These are phyloP conservation scores for Saussurea involucrata DNA, from an alignment of 129 eudicot species.

Conservation along the genomic window DNA sequence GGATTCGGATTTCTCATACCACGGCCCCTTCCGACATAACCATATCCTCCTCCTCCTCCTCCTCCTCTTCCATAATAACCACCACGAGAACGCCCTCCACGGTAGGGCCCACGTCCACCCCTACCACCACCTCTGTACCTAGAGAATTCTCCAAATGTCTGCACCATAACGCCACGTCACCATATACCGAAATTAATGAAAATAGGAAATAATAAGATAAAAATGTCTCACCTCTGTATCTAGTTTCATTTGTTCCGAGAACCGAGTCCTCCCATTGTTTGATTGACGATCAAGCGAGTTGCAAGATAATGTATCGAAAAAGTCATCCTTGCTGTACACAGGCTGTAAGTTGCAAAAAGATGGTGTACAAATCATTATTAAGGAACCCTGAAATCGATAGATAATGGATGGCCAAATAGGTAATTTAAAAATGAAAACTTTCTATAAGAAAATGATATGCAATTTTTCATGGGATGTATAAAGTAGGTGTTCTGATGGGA, in stretches of 20 bases:
- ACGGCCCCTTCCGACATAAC: slow-evolving; percentile 75
- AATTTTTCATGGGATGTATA: neutral
- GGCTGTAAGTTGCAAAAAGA: slow-evolving; percentile 59
- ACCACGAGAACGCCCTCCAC: slow-evolving; percentile 54
- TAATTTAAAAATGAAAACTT: neutral
- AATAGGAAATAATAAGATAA: neutral
- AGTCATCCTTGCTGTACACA: slow-evolving; percentile 88
- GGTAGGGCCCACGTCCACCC: slow-evolving; percentile 74
- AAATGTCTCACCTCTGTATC: slow-evolving; percentile 68
- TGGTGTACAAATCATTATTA: too few species aligned
- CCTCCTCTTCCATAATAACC: slow-evolving; percentile 49
- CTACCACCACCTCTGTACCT: slow-evolving; percentile 90
- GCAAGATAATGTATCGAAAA: slow-evolving; percentile 79
- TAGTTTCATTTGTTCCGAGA: slow-evolving; percentile 84
- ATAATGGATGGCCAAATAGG: neutral
- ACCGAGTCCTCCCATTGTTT: slow-evolving; percentile 66
- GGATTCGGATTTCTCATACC: slow-evolving; percentile 39
- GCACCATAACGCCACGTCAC: slow-evolving; percentile 19
- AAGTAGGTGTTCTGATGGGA: neutral
- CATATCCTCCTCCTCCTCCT: slow-evolving; percentile 56
- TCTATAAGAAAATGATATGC: neutral
- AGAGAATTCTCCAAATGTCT: slow-evolving; percentile 92
- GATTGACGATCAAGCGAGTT: slow-evolving; percentile 58
- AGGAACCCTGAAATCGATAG: neutral
- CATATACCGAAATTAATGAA: neutral